phyloP scores from a whole-genome alignment of 495 filamentous ascomycete species.

The Cenococcum geophilum region DNA sequence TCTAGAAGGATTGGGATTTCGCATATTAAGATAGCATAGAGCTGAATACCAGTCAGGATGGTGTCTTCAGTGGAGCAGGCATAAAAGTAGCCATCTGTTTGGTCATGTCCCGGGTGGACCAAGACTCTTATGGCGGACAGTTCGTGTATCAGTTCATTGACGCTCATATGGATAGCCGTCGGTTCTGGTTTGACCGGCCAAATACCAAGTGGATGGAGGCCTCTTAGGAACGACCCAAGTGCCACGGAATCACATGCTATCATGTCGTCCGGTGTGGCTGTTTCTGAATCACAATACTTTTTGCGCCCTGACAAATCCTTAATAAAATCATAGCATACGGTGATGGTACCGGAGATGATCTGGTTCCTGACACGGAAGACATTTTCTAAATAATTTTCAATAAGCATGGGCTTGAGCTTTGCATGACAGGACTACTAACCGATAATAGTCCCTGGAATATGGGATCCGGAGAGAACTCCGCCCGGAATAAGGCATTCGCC shows the following conservation, averaged over 20 bases:
- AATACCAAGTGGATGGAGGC: background rate
- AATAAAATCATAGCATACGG: background rate
- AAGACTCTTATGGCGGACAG: background rate
- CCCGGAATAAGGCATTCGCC: background rate
- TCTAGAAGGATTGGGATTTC: background rate
- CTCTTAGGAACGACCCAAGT: background rate
- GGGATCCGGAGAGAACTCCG: background rate
- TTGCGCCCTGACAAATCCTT: background rate
- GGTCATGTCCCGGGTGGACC: background rate
- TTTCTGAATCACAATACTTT: background rate
- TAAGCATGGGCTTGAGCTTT: background rate
- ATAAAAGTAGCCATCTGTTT: background rate
- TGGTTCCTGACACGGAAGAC: background rate
- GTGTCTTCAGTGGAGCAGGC: background rate
- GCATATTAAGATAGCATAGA: background rate
- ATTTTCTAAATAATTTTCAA: background rate
- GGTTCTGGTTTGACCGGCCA: background rate
- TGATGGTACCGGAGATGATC: background rate
- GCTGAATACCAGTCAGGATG: background rate
- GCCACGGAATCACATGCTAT: conserved; percentile 1
- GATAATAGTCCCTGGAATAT: background rate
- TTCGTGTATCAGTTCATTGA: background rate
- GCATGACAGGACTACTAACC: background rate
- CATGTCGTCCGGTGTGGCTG: background rate
- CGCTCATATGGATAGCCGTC: background rate